Base-by-base conservation (phyloP, 2,329 filamentous ascomycete genomes). In the Paraphoma chrysanthemicola region DNA sequence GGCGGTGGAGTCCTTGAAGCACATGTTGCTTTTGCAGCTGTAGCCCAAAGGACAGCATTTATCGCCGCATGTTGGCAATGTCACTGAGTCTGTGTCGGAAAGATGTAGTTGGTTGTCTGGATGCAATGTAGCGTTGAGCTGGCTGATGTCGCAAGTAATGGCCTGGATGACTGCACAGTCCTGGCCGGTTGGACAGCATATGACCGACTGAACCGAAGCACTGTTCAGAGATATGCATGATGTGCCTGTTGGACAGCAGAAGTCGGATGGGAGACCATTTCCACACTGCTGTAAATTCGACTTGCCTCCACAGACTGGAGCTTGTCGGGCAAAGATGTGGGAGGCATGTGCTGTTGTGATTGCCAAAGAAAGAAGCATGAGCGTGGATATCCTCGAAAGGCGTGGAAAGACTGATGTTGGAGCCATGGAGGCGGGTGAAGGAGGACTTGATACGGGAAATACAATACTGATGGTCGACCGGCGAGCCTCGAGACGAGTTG, bases 21-120 rank as follows among this genome's bases (percentile, higher is more conserved):
- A 92, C 48, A 75, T 73, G 42, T 77, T 77, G 50, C 70, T 71
- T 36, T 82, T 75, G 77, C 90, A 93, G 1, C 79, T 78, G 76
- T 89, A 93, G 2, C 90, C 90, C 73, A 88, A 88, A 0, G 90
- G 90, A 70, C 90, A 93, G 76, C 90, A 93, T 51, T 64, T 74
- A 16, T 66, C 71, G 12, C 84, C 88, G 65, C 90, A 93, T 17
- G 76, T 81, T 1, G 78, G 75, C 12, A 93, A 79, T 10, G 79
- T 77, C 9, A 83, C 53, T 17, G 65, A 80, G 16, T 81, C 80
- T 30, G 90, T 84, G 8, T 86, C 82, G 9, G 85, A 86, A 0
- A 90, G 90, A 76, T 92, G 90, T 66, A 92, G 79, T 29, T 84
- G 80, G 31, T 86, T 86, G 28, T 80, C 76, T 10, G 87, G 86